phyloP scores from a whole-genome alignment of 2,329 filamentous ascomycete species.

The Colletotrichum orbiculare region DNA sequence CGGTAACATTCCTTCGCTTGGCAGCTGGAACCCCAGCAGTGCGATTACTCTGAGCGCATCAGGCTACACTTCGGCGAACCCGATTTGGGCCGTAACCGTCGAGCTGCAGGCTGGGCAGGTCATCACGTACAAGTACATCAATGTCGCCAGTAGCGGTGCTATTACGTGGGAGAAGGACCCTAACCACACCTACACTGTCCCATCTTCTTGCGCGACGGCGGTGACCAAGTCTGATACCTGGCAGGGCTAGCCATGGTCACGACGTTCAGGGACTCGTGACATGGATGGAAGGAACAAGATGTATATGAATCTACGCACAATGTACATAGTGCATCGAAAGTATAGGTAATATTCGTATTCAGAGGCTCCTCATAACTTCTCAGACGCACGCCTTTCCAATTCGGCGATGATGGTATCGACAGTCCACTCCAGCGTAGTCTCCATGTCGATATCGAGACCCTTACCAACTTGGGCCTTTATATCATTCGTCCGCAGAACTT shows the following conservation, averaged over 20 bases:
- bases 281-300: background rate
- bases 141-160: constrained; percentile 63
- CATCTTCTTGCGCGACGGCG: constrained; percentile 44
- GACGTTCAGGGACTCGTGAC: background rate
- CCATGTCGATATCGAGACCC: constrained; percentile 67
- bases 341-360: background rate
- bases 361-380: background rate
- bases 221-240: constrained; percentile 47
- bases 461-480: constrained; percentile 62
- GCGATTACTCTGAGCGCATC: constrained; percentile 68
- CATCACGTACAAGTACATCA: constrained; percentile 77
- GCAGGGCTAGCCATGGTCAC: constrained; percentile 40
- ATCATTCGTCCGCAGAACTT: constrained; percentile 54
- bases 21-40: constrained; percentile 67
- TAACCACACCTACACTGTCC: constrained; percentile 55
- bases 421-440: constrained; percentile 73
- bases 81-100: constrained; percentile 70
- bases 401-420: constrained; percentile 69
- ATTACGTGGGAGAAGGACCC: constrained; percentile 74
- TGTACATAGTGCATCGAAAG: background rate
- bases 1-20: constrained; percentile 69
- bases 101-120: constrained; percentile 64
- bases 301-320: background rate
- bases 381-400: constrained; percentile 45
- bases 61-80: constrained; percentile 68